phyloP scores from a whole-genome alignment of 495 filamentous ascomycete genomes.

The Clohesyomyces aquaticus region DNA sequence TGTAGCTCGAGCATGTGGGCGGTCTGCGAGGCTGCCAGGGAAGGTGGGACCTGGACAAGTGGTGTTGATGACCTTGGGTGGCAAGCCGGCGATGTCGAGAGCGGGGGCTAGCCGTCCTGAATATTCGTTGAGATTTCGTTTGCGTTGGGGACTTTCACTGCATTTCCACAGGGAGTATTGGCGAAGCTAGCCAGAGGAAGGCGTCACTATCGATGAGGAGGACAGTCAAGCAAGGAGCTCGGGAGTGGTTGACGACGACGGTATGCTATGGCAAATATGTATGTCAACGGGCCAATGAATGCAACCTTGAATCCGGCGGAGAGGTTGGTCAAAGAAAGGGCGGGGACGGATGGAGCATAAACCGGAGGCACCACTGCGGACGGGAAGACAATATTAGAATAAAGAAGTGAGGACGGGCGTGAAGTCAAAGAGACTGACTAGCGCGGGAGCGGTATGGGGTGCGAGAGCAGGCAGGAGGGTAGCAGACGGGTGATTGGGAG shows the following conservation, averaged over 20 bases:
- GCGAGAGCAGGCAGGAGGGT: not conserved
- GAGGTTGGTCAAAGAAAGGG: constrained; percentile 1
- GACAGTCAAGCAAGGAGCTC: constrained; percentile 27
- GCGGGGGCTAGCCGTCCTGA: constrained; percentile 3
- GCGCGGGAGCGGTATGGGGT: not conserved
- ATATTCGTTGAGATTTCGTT: constrained; percentile 12
- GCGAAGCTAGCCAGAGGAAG: not conserved
- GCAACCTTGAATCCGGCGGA: constrained; percentile 28
- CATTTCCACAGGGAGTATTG: constrained; percentile 23
- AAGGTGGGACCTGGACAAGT: constrained; percentile 6
- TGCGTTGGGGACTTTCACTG: constrained; percentile 27
- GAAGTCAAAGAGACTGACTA: constrained; percentile 7
- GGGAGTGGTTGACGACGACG: constrained; percentile 14
- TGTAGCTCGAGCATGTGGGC: constrained; percentile 39
- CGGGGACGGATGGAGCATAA: not conserved
- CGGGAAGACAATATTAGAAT: constrained; percentile 6
- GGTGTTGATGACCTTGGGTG: constrained; percentile 2
- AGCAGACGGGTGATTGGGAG: constrained; percentile 14
- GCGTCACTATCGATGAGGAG: constrained; percentile 4
- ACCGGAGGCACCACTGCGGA: not conserved
- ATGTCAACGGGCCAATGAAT: constrained; percentile 23
- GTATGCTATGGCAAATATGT: constrained; percentile 32
- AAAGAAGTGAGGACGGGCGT: constrained; percentile 1
- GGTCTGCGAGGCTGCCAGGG: constrained; percentile 10
- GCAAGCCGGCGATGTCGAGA: not conserved